Base-by-base conservation (phyloP, 2,329 filamentous ascomycete species). In the Diplodia intermedia region DNA sequence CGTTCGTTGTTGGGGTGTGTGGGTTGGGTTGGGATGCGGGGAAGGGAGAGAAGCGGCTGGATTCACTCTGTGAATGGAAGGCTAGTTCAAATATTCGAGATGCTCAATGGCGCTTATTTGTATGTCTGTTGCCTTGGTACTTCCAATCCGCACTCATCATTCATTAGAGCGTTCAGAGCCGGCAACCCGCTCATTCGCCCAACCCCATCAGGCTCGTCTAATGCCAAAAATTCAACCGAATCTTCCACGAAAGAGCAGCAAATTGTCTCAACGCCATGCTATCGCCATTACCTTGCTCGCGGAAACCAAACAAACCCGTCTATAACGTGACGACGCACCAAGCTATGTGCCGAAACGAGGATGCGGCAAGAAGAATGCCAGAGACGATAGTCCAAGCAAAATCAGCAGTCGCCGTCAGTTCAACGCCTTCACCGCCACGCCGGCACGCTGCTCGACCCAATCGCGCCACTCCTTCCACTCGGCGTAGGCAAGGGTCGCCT, bases 381-480 rank as follows among this genome's bases (percentile, higher is more conserved):
- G n/a, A 47, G 43, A n/a, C 43, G 43, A 47, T 18, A 47, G 11
- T 1, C 43, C 43, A n/a, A 47, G 8, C 43, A 47, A 8, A 20
- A 20, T 9, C n/a, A 47, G 43, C 43, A 47, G 18, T 47, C 18
- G 43, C 18, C 43, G 43, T 63, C 60, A 63, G 12, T 63, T 63
- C 60, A 63, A 26, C 9, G 47, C 60, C 31, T 63, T 63, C 26
- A n/a, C 43, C 8, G 43, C 11, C 6, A 61, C 47, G 8, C 47
- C 47, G 15, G 15, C 60, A 4, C 31, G 60, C 47, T 63, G 31
- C 18, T 84, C 82, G 23, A 89, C 86, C 91, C 92, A 95, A 18
- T 89, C 86, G 76, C 88, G 88, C 92, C 93, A 97, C 72, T 86
- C 86, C 83, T 87, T 89, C 85, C 89, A 98, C 74, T 94, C 91